Conservation (phyloP, 148 eudicot genomes). For the Nepenthes mirabilis region DNA sequence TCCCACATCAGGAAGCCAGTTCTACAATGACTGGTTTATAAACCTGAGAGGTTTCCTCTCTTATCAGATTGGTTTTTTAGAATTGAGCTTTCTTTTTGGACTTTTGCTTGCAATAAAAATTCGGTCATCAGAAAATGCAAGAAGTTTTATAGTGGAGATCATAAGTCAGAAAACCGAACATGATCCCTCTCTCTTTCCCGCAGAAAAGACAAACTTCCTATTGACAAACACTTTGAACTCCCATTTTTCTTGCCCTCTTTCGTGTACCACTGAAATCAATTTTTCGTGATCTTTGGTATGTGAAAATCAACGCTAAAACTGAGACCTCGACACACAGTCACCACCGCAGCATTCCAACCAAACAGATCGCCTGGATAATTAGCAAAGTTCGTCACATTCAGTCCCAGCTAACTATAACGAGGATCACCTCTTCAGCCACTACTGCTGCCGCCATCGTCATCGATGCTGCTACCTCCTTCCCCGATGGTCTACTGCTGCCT, state of each 20-base stretch:
- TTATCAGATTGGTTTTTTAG: no score
- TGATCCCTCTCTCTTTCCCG: background rate
- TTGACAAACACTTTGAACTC: background rate
- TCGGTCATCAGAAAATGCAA: no score
- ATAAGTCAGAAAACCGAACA: conserved; percentile 4
- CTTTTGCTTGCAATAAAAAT: no score
- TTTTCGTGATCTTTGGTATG: no score
- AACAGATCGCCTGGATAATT: conserved; percentile 6
- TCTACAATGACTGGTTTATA: no score
- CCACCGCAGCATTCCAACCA: conserved; percentile 9
- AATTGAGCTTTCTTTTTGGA: no score
- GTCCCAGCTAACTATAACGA: conserved; percentile 2
- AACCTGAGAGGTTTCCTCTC: no score
- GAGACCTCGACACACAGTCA: conserved; percentile 18
- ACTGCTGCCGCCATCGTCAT: conserved; percentile 1
- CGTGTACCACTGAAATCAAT: no score
- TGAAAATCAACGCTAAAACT: conserved; percentile 1
- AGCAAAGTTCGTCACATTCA: background rate
- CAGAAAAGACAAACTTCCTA: background rate
- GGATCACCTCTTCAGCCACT: background rate
- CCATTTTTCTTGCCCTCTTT: background rate
- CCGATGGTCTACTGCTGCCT: conserved; percentile 11
- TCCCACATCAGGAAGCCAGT: no score
- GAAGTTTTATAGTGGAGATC: conserved; percentile 8
- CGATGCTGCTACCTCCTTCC: conserved; percentile 6